These are phyloP conservation scores for Colletotrichum tamarilloi DNA, from an alignment of 2,329 filamentous ascomycete species.

Conservation along the genomic window DNA sequence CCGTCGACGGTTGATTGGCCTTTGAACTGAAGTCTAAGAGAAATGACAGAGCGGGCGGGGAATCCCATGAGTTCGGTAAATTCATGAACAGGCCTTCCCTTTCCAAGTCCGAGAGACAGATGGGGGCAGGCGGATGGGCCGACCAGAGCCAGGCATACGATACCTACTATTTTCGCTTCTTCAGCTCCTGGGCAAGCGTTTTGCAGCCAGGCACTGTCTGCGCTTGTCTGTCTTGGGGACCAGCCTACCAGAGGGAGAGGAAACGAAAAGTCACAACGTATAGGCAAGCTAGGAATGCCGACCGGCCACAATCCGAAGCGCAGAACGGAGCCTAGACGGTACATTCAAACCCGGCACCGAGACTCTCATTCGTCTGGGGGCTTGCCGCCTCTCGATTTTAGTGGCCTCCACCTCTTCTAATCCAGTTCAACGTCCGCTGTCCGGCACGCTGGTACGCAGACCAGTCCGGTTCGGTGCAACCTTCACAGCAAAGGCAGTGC, in stretches of 20 bases:
- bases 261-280: background rate
- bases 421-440: constrained; percentile 31
- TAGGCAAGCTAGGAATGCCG: constrained; percentile 19
- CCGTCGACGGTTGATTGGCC: background rate
- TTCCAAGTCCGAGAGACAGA: background rate
- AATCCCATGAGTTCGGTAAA: background rate
- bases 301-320: constrained; percentile 33
- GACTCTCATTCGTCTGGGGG: constrained; percentile 6
- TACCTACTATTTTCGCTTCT: background rate
- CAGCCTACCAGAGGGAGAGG: background rate
- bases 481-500: constrained; percentile 21
- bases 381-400: constrained; percentile 19
- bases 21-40: background rate
- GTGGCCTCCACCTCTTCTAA: constrained; percentile 32
- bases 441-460: constrained; percentile 18
- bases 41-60: background rate
- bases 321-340: background rate
- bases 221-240: constrained; percentile 8
- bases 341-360: background rate
- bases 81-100: background rate
- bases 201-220: background rate
- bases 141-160: background rate
- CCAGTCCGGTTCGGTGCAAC: constrained; percentile 20
- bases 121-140: background rate
- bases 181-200: background rate